Conservation (phyloP, 306 rosid species). For the Adenanthera pavonina region DNA sequence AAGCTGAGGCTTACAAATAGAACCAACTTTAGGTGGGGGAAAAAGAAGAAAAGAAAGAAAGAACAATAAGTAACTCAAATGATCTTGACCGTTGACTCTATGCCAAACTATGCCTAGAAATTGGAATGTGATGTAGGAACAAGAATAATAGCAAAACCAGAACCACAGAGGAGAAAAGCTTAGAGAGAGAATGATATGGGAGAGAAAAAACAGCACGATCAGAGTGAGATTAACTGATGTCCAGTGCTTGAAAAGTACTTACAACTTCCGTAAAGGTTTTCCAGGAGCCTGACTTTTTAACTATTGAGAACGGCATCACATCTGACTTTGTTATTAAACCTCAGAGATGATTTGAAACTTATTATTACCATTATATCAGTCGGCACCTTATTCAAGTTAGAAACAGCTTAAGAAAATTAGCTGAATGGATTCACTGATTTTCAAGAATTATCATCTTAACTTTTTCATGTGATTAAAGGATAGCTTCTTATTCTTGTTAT, state of each 20-base stretch:
- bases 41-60: no score
- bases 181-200: neutral
- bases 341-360: neutral
- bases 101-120: neutral
- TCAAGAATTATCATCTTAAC: neutral
- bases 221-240: slow-evolving; percentile 1
- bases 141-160: slow-evolving; percentile 9
- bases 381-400: neutral
- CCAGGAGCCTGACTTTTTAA: neutral
- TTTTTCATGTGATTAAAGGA: neutral
- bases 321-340: neutral
- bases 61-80: no score
- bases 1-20: no score
- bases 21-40: no score
- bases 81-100: no score
- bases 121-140: neutral
- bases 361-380: neutral
- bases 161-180: neutral
- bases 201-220: neutral
- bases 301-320: neutral
- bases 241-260: neutral
- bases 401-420: neutral
- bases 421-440: neutral
- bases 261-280: slow-evolving; percentile 4
- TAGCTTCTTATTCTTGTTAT: neutral